Evolutionary conservation across 164 flowering plant species (phyloP), one percentile per base, ranked within the genome.

Genomic region (Vitis vinifera): DNA sequence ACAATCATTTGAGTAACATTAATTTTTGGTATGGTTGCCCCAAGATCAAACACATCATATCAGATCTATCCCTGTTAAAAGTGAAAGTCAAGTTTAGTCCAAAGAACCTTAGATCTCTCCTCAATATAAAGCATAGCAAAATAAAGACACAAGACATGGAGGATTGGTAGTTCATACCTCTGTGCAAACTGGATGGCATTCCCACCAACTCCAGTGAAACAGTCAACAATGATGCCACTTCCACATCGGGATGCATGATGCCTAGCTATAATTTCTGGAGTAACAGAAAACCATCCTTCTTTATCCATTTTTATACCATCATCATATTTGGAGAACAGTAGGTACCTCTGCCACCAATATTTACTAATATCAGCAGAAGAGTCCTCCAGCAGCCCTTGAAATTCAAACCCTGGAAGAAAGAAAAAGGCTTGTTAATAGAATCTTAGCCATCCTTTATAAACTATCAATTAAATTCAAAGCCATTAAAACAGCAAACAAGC

Each of bases 261-360:
- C 76, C 72, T 80, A 37, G 97, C 93, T 63, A 95, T 79, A 59
- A 77, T 58, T 74, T 95, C 98, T 1, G 99, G 97, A 63, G 99
- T 95, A 48, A 93, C 97, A 78, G 99, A 95, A 80, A 89, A 93
- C 99, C 97, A 95, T 74, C 98, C 97, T 86, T 95, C 98, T 81
- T 85, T 82, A 70, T 95, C 99, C 97, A 93, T 88, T 80, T 79
- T 84, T 75, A 95, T 82, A 51, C 99, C 98, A 57, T 88, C 82
- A 78, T 93, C 97, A 77, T 85, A 95, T 80, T 78, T 86, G 27
- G 92, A 87, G 76, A 95, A 93, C 14, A 91, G 81, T 9, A 72
- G 63, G 67, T 90, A 90, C 62, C 96, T 86, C 66, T 95, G 98
- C 71, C 78, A 76, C 99, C 98, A 91, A 66, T 91, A 93, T 80